Evolutionary conservation across 495 filamentous ascomycete species (phyloP).

Genomic region (Neurospora cerealis): DNA sequence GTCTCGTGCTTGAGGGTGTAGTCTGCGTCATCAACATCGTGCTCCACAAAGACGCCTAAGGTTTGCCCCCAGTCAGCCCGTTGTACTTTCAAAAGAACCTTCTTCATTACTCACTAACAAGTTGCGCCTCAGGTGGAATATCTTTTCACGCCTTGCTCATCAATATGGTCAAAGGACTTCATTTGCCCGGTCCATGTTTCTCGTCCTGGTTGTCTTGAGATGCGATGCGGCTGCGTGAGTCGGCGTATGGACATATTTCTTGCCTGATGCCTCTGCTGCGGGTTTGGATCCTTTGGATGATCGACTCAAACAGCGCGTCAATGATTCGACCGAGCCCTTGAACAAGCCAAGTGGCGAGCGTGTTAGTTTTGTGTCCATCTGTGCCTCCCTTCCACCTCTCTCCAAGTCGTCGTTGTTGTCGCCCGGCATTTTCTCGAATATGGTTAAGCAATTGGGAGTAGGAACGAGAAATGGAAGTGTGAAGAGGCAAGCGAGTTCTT

Average conservation of each 20-base stretch:
- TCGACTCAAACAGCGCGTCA: constrained; percentile 4
- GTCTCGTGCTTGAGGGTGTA: background rate
- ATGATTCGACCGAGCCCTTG: constrained; percentile 3
- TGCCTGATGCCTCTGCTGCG: constrained; percentile 1
- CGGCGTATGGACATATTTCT: constrained; percentile 28
- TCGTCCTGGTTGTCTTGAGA: constrained; percentile 30
- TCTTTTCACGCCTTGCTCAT: background rate
- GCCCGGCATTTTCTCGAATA: constrained; percentile 1
- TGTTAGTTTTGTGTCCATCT: background rate
- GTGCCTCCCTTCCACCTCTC: background rate
- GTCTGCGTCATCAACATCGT: background rate
- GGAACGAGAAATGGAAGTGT: background rate
- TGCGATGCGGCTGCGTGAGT: constrained; percentile 32
- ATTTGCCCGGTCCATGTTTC: constrained; percentile 26
- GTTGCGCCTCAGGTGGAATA: background rate
- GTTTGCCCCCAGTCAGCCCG: background rate
- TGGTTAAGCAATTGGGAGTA: background rate
- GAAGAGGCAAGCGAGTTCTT: background rate
- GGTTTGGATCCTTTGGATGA: background rate
- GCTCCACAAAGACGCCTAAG: background rate
- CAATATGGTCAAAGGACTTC: constrained; percentile 17
- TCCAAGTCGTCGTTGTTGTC: constrained; percentile 2
- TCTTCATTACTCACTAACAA: background rate
- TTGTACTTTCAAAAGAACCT: background rate
- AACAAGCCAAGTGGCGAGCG: constrained; percentile 12